Evolutionary conservation across 225 moss, liverwort and hornwort genomes (phyloP).

Genomic region (Physcomitrium patens): DNA sequence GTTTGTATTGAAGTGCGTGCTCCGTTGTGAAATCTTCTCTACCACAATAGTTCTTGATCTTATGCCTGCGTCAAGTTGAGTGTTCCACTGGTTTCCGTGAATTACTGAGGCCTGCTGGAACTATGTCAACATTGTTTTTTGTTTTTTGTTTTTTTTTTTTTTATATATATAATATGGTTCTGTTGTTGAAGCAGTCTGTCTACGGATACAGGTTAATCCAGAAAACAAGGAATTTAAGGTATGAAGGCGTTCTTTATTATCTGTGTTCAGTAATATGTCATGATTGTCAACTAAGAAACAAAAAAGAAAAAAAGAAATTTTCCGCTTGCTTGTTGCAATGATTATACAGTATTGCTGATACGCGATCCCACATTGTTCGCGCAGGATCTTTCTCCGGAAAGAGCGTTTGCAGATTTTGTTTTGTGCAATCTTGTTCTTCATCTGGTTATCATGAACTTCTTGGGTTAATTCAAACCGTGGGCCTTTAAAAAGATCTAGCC

Average conservation of each 20-base stretch:
- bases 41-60: neutral
- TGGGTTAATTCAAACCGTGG: conserved; percentile 53
- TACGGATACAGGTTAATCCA: conserved; percentile 82
- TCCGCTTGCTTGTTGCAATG: conserved; percentile 4
- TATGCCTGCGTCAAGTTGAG: neutral
- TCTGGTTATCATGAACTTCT: conserved; percentile 96
- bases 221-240: conserved; percentile 83
- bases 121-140: conserved; percentile 2
- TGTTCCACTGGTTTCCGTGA: neutral
- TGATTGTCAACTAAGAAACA: neutral
- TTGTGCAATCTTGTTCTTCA: conserved; percentile 91
- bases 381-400: conserved; percentile 90
- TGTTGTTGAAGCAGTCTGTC: conserved; percentile 56
- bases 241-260: neutral
- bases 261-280: neutral
- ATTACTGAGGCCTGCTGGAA: no score
- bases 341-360: conserved; percentile 18
- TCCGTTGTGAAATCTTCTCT: neutral
- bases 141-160: no score
- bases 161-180: conserved; percentile 18
- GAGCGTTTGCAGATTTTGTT: conserved; percentile 97
- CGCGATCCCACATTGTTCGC: conserved; percentile 12
- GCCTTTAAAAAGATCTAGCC: neutral
- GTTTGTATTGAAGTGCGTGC: neutral
- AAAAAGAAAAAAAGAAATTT: neutral